Evolutionary conservation across 345 rosid genomes (phyloP).

Genomic region (Gossypium turneri): DNA sequence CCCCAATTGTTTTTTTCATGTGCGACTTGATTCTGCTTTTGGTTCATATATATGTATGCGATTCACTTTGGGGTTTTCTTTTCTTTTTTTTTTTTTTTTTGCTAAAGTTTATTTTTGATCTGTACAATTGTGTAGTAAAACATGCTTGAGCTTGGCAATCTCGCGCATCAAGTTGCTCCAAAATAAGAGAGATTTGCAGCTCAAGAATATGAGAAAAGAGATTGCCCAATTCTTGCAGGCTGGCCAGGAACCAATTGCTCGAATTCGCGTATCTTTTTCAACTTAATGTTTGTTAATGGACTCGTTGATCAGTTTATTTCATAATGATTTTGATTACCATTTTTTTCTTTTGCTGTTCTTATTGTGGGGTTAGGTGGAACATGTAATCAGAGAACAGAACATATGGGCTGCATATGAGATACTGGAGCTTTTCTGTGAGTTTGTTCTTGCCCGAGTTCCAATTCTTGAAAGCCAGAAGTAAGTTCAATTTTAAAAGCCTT

Average conservation of each 20-base stretch:
- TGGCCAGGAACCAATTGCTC: conserved; percentile 92
- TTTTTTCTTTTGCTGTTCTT: background rate
- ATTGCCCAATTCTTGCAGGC: conserved; percentile 90
- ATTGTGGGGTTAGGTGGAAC: conserved; percentile 67
- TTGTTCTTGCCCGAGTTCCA: conserved; percentile 80
- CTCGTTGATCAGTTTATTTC: conserved; percentile 9
- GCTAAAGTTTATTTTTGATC: background rate
- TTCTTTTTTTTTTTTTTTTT: background rate
- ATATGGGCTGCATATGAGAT: conserved; percentile 82
- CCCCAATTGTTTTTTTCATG: background rate
- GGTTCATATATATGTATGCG: background rate
- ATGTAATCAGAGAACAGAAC: conserved; percentile 83
- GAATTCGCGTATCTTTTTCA: conserved; percentile 58
- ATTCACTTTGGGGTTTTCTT: background rate
- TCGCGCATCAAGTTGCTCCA: conserved; percentile 85
- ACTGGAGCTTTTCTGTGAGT: conserved; percentile 86
- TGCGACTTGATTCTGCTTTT: background rate
- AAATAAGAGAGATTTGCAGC: conserved; percentile 90
- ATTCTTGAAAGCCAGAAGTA: conserved; percentile 82
- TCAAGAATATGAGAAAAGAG: conserved; percentile 87
- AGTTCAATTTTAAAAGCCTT: conserved; percentile 19
- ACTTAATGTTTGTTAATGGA: background rate
- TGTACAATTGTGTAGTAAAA: conserved; percentile 53
- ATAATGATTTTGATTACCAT: background rate
- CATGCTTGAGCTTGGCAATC: conserved; percentile 65